Evolutionary conservation across 371 early-diverging fungal species (phyloP), one percentile per base, ranked within the genome.

Genomic region (Lichtheimia corymbifera): DNA sequence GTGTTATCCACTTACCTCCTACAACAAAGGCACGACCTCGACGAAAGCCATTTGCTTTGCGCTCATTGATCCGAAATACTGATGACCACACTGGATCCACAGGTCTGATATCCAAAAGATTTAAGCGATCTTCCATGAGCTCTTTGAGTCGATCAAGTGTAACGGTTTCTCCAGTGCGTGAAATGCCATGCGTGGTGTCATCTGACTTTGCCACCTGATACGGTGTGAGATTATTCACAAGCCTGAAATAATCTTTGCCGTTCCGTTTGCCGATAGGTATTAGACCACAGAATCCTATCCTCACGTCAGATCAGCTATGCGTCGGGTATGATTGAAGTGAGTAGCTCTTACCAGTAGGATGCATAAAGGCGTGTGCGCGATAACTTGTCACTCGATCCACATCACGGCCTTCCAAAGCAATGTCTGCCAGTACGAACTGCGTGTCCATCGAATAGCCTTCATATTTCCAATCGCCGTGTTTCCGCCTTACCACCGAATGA

Each of bases 11-110:
- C 35, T 35, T 66, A 76, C 80, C 80, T 64, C 80, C 80, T 12
- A 71, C 64, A 0, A 79, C n/a, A 49, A 79, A 74, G 0, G 71
- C 76, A 25, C 74, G 72, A 0, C 53, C 57, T 28, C 65, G 65
- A 51, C 76, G 67, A 35, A 65, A 76, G 4, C 72, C 73, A 51
- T 80, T 71, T 0, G 75, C 77, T n/a, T 65, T 73, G 62, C 80
- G 69, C 51, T 76, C 80, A 53, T 80, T 80, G 35, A 80, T 67
- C 17, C 64, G 67, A 44, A 74, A 80, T 20, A 63, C 66, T 4
- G 72, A 55, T 0, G 65, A 56, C 72, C 72, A 71, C 0, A 45
- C 30, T 14, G 64, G 55, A 18, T 61, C 55, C 2, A 14, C 14
- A 14, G 50, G 59, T 5, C 13, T 59, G 13, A 68, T 40, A 5